A percentile compares a stretch with the other conserved stretches of the same genome.
These are phyloP conservation scores for Xerocomellus chrysenteron DNA, from an alignment of 768 basidiomycete genomes.

Conservation along the genomic window DNA sequence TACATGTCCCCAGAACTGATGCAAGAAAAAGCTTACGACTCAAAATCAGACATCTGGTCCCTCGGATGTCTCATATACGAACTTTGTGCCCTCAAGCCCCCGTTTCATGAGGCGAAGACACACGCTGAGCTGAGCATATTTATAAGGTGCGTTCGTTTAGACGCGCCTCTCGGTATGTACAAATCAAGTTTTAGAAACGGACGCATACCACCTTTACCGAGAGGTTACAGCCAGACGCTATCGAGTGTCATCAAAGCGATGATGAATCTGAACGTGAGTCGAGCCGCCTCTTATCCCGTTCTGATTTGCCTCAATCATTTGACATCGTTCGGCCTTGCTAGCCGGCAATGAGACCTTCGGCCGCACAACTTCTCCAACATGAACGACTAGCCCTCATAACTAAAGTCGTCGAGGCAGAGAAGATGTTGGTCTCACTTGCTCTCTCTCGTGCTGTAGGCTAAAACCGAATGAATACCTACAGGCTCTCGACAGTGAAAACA, in stretches of 20 bases:
- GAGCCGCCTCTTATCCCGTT: neutral
- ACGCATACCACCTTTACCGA: constrained; percentile 86
- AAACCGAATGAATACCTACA: constrained; percentile 24
- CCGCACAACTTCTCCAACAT: constrained; percentile 75
- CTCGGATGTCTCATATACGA: constrained; percentile 96
- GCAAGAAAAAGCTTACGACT: constrained; percentile 96
- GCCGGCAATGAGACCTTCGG: constrained; percentile 87
- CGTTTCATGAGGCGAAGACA: constrained; percentile 91
- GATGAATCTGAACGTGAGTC: constrained; percentile 76
- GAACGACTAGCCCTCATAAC: constrained; percentile 70
- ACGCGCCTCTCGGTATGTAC: neutral
- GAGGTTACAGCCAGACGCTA: constrained; percentile 74
- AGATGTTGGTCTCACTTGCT: constrained; percentile 50
- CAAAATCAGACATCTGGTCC: constrained; percentile 98
- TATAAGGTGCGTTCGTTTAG: constrained; percentile 57
- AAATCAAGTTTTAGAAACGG: constrained; percentile 54
- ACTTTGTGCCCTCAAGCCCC: constrained; percentile 89
- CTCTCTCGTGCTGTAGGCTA: neutral
- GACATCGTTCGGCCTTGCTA: constrained; percentile 25
- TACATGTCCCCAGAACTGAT: constrained; percentile 99
- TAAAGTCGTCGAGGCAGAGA: constrained; percentile 75
- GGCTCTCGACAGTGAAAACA: constrained; percentile 62
- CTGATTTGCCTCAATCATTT: neutral
- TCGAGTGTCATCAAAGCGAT: constrained; percentile 80
- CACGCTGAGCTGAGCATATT: constrained; percentile 81